Percentiles rank a stretch among this genome's conserved stretches.
Evolutionary conservation across 2,329 filamentous ascomycete species (phyloP).

Genomic region (Cytospora piceicola): DNA sequence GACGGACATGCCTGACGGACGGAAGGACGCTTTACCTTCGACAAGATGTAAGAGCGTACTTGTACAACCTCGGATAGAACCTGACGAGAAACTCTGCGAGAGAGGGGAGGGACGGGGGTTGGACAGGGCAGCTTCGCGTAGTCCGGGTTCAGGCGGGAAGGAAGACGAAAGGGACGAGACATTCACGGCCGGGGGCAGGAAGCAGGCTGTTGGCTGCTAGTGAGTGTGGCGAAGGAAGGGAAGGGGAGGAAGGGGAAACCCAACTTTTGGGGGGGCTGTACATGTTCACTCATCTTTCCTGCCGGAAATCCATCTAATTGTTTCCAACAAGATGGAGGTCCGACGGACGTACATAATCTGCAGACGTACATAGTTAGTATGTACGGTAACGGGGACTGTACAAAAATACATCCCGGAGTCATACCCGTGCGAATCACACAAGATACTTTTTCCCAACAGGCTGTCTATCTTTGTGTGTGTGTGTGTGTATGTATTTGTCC

Average conservation of each 20-base stretch:
- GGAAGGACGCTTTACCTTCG: not conserved
- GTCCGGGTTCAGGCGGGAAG: not conserved
- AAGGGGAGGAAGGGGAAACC: not conserved
- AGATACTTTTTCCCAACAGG: not conserved
- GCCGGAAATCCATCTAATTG: not conserved
- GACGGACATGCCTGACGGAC: not conserved
- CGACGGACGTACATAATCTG: not conserved
- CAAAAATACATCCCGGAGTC: not conserved
- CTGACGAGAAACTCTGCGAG: not conserved
- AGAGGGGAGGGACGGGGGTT: not conserved
- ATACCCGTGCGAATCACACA: not conserved
- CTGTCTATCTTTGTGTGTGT: not conserved
- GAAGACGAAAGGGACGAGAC: not conserved
- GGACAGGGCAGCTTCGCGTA: not conserved
- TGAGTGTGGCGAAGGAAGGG: not conserved
- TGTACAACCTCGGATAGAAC: not conserved
- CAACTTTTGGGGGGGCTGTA: not conserved
- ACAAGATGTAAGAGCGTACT: not conserved
- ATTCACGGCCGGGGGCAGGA: not conserved
- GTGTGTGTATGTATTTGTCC: not conserved
- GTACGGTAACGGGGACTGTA: conserved; percentile 1
- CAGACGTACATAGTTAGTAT: not conserved
- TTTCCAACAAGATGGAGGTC: not conserved
- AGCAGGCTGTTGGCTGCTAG: not conserved
- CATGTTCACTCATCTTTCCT: not conserved